Conservation (phyloP, 139 green algal species). For the Deuterostichococcus epilithicus region DNA sequence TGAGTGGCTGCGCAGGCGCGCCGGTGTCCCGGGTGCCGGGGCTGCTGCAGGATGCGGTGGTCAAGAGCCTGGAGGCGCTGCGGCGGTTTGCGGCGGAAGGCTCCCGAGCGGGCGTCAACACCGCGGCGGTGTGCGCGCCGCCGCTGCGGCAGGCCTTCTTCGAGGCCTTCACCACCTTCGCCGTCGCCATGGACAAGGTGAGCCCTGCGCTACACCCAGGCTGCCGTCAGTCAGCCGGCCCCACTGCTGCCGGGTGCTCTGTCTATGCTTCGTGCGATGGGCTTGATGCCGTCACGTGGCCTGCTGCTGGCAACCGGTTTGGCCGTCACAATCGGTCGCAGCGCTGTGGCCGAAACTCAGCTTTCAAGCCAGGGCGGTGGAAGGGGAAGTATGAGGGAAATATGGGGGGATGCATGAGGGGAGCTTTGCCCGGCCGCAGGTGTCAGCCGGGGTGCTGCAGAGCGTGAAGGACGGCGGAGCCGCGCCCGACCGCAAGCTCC, state of each 20-base stretch:
- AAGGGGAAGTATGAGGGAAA: not conserved
- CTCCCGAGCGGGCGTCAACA: slow-evolving; percentile 5
- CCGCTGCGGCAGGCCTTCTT: slow-evolving; percentile 18
- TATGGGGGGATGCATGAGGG: not conserved
- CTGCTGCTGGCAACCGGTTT: too few relatives aligned
- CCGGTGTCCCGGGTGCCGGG: not conserved
- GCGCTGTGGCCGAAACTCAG: not conserved
- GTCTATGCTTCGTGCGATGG: not conserved
- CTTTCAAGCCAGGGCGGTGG: too few relatives aligned
- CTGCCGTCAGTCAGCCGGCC: too few relatives aligned
- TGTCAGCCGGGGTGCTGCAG: not conserved
- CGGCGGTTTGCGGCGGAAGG: slow-evolving; percentile 15
- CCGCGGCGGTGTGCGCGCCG: not conserved
- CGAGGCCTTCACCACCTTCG: slow-evolving; percentile 22
- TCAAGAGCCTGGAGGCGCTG: slow-evolving; percentile 20
- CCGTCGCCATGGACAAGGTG: slow-evolving; percentile 2
- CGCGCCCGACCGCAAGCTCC: slow-evolving; percentile 4
- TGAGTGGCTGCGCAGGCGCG: slow-evolving; percentile 1
- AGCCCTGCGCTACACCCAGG: not conserved
- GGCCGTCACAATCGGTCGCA: too few relatives aligned
- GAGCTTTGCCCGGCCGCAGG: slow-evolving; percentile 12
- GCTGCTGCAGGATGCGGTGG: slow-evolving; percentile 6
- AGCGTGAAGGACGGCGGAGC: not conserved
- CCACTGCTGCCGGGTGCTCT: slow-evolving; percentile 10
- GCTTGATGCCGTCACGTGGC: too few relatives aligned